Percentiles rank a stretch among this genome's conserved stretches.
Evolutionary conservation across 331 rosid species (phyloP).

Genomic region (Acacia pycnantha): DNA sequence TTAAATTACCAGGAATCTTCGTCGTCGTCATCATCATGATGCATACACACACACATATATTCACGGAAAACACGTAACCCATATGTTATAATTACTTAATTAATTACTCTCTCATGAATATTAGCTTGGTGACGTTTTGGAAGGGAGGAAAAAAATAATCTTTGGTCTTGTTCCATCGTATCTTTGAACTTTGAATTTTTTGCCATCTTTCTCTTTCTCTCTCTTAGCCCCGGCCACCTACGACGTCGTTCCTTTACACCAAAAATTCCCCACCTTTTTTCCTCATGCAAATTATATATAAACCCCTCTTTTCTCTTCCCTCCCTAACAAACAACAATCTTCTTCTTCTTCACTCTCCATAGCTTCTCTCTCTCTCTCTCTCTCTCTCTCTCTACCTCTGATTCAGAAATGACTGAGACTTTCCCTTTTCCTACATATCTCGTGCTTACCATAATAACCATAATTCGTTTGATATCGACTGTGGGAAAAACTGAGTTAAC

Average conservation of each 20-base stretch:
- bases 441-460: slow-evolving; percentile 34
- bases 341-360: background rate
- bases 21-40: slow-evolving; percentile 38
- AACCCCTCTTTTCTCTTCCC: background rate
- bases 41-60: background rate
- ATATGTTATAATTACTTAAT: background rate
- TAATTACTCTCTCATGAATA: background rate
- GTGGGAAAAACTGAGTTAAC: slow-evolving; percentile 37
- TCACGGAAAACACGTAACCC: slow-evolving; percentile 32
- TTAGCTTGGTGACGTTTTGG: slow-evolving; percentile 30
- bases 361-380: background rate
- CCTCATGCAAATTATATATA: slow-evolving; percentile 51
- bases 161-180: slow-evolving; percentile 37
- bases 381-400: background rate
- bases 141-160: slow-evolving; percentile 13
- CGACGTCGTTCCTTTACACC: slow-evolving; percentile 27
- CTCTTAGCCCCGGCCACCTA: slow-evolving; percentile 20
- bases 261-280: background rate
- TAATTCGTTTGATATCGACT: slow-evolving; percentile 43
- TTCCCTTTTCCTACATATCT: slow-evolving; percentile 32
- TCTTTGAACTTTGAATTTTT: slow-evolving; percentile 50
- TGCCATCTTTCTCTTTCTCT: slow-evolving; percentile 1
- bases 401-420: slow-evolving; percentile 44
- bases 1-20: slow-evolving; percentile 40
- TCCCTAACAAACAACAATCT: background rate